Base-by-base conservation (phyloP, 306 rosid species). In the Cucurbita moschata region DNA sequence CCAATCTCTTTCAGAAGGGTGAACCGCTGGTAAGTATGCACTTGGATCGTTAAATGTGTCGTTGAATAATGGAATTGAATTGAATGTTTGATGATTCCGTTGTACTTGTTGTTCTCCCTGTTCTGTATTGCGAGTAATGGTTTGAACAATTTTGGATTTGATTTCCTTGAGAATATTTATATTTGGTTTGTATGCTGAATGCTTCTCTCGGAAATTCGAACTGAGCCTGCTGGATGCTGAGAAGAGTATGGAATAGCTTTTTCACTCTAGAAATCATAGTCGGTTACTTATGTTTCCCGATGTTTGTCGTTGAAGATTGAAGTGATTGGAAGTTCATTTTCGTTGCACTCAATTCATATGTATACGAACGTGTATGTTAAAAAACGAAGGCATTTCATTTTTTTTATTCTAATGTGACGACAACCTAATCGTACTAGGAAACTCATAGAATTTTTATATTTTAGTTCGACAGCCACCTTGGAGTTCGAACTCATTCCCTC, bases 1-100 rank as follows among this genome's bases (percentile, higher is more conserved):
- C 95, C 74, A 94, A 94, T 71, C 86, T 89, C 79, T 91, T 89
- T 58, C 92, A 87, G 51, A 87, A 86, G 81, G 79, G 76, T 21
- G 95, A 91, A 54, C 87, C 96, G 8, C 56, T 94, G 87, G 98
- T 92, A 59, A 69, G 49, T 69, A 12, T 15, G 12, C 15, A 39
- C 49, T 38, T 18, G 14, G 59, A 47, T 50, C 46, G n/a, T 23
- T 44, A 3, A 18, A 67, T 67, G 21, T 46, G 7, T 23, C 23
- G 19, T 43, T 65, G 10, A 42, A 18, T 65, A 10, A 18, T 42
- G n/a, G 51, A 42, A 42, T 42, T 18, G 35, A 42, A 40, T 66
- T 63, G 30, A 63, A 39, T 63, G 47, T 4, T 39, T 10, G 54
- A 42, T 42, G 21, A 62, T 16, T 37, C 12, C 72, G 54, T 21